Evolutionary conservation across 192 early-diverging fungal genomes (phyloP).

Genomic region (Podochytrium sp.): DNA sequence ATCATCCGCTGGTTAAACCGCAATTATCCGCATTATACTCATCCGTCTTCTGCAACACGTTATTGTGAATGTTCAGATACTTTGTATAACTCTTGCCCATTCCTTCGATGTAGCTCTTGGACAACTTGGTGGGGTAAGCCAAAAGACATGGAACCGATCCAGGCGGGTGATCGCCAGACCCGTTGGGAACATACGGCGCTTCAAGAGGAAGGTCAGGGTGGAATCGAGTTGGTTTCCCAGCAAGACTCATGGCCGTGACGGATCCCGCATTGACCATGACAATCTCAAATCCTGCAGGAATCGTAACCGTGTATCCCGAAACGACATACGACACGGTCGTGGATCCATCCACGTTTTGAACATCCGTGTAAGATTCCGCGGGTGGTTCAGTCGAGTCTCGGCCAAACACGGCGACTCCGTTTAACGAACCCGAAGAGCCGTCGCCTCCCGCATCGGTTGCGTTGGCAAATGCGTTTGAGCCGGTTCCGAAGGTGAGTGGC

Average conservation of each 20-base stretch:
- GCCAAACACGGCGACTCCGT: too few species aligned
- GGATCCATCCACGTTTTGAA: not conserved
- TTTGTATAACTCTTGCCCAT: not conserved
- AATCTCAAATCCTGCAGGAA: not conserved
- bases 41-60: not conserved
- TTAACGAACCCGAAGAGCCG: too few species aligned
- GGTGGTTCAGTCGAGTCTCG: not conserved
- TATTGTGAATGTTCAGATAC: not conserved
- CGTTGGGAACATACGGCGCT: not conserved
- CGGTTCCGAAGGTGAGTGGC: not conserved
- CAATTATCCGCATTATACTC: conserved; percentile 11
- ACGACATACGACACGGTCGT: not conserved
- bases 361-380: not conserved
- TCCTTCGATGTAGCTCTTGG: not conserved
- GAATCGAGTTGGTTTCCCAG: not conserved
- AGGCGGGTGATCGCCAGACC: not conserved
- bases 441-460: not conserved
- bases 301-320: not conserved
- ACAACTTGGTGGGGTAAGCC: not conserved
- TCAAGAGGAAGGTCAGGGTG: not conserved
- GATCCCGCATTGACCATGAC: not conserved
- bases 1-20: too few species aligned
- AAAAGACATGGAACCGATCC: not conserved
- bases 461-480: not conserved
- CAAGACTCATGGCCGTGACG: not conserved